Conservation (phyloP, 176 grass and related monocot genomes). For the Secale cereale region DNA sequence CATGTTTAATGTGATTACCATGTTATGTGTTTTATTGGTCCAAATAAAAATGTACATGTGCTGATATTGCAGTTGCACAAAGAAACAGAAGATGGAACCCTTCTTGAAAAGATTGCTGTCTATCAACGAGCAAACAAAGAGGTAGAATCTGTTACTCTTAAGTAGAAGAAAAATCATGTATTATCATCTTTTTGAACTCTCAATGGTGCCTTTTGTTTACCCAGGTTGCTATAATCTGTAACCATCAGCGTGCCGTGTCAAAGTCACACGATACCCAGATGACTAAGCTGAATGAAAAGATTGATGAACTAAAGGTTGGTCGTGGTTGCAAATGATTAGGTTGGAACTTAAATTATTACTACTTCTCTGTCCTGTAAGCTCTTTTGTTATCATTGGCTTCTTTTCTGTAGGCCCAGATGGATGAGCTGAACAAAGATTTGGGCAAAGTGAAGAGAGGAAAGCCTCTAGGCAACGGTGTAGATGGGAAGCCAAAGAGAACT, state of each 20-base stretch:
- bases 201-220: conserved; percentile 1
- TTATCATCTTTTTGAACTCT: conserved; percentile 2
- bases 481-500: conserved; percentile 82
- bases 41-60: conserved; percentile 20
- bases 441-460: conserved; percentile 74
- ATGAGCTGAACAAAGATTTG: conserved; percentile 80
- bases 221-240: conserved; percentile 98
- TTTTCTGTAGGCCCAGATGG: conserved; percentile 51
- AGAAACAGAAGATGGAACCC: conserved; percentile 81
- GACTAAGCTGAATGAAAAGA: conserved; percentile 84
- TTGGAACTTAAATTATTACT: not conserved
- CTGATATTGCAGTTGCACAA: conserved; percentile 67
- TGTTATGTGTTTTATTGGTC: not conserved
- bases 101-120: conserved; percentile 86
- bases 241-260: conserved; percentile 94
- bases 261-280: conserved; percentile 97
- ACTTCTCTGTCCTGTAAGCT: not conserved
- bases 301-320: conserved; percentile 80
- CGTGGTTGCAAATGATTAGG: conserved; percentile 21
- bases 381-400: not conserved
- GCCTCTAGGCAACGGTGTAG: conserved; percentile 70
- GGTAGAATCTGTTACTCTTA: conserved; percentile 36
- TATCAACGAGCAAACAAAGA: conserved; percentile 97
- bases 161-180: conserved; percentile 1
- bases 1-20: not conserved